Percentiles rank a stretch among this genome's conserved stretches.
Conservation (phyloP, 163 green algal genomes). For the Scenedesmus sp. region DNA sequence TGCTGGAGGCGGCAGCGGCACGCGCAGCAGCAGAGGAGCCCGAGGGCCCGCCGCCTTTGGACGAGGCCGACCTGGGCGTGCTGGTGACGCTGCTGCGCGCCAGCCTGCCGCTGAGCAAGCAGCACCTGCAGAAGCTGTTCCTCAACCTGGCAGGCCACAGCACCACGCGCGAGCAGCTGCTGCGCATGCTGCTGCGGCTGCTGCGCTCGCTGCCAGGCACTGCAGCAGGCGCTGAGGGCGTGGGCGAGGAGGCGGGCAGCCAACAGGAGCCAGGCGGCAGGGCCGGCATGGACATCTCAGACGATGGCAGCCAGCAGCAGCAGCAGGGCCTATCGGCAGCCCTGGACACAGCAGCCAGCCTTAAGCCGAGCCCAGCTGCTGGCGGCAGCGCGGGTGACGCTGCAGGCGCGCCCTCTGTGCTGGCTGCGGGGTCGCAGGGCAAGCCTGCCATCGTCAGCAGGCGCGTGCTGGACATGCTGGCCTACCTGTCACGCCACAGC, state of each 20-base stretch:
- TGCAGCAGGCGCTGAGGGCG: neutral
- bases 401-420: constrained; percentile 5
- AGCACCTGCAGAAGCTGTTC: constrained; percentile 83
- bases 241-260: constrained; percentile 11
- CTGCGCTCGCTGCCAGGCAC: constrained; percentile 65
- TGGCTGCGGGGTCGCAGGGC: neutral
- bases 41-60: constrained; percentile 62
- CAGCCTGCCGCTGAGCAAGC: constrained; percentile 70
- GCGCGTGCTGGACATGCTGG: constrained; percentile 77
- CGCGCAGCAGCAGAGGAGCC: constrained; percentile 33
- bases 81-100: constrained; percentile 82
- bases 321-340: constrained; percentile 60
- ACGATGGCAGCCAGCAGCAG: neutral
- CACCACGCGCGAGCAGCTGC: constrained; percentile 69
- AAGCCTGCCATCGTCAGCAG: constrained; percentile 52
- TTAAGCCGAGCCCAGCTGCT: neutral
- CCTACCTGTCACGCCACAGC: constrained; percentile 75
- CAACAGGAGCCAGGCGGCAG: neutral
- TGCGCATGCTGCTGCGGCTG: constrained; percentile 80
- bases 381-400: neutral
- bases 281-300: constrained; percentile 38
- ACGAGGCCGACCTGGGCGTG: constrained; percentile 74
- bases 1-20: constrained; percentile 43
- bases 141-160: constrained; percentile 85
- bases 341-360: constrained; percentile 19